These are phyloP conservation scores for Oryza longistaminata DNA, from an alignment of 176 grass and related monocot genomes.

Conservation along the genomic window DNA sequence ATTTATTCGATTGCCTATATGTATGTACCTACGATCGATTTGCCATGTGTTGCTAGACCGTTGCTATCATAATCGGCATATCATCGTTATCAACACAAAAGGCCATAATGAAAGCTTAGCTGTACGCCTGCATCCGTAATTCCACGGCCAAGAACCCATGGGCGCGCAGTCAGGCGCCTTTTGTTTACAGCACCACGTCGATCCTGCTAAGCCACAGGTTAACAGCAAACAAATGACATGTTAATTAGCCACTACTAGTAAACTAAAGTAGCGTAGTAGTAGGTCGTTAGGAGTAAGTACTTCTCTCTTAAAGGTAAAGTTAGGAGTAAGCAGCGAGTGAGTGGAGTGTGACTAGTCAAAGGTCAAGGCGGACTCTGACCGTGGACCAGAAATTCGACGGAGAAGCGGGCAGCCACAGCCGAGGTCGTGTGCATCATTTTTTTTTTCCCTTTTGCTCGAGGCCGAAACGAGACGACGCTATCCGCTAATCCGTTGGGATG, in stretches of 20 bases:
- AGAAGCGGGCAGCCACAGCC: too few species aligned
- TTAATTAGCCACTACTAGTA: too few species aligned
- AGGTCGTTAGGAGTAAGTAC: not conserved
- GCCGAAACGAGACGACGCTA: not conserved
- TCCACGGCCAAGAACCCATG: not conserved
- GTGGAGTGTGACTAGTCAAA: slow-evolving; percentile 22
- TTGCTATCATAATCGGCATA: not conserved
- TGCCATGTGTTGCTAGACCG: not conserved
- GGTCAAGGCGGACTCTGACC: slow-evolving; percentile 40
- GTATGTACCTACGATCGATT: not conserved
- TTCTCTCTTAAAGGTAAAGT: not conserved
- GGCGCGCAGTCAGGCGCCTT: not conserved
- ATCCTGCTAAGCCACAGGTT: not conserved
- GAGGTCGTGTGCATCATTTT: not conserved
- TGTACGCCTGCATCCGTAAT: not conserved
- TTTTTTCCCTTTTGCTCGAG: not conserved
- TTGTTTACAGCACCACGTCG: not conserved
- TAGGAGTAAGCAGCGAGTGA: not conserved
- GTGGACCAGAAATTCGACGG: slow-evolving; percentile 10
- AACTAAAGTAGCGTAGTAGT: not conserved
- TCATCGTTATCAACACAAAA: not conserved
- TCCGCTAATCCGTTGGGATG: not conserved
- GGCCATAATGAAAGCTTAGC: not conserved
- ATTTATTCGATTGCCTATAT: not conserved
- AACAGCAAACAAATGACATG: not conserved